A percentile compares a stretch with the other conserved stretches of the same genome.
Conservation (phyloP, 805 yeast genomes). For the Myxozyma melibiosi region DNA sequence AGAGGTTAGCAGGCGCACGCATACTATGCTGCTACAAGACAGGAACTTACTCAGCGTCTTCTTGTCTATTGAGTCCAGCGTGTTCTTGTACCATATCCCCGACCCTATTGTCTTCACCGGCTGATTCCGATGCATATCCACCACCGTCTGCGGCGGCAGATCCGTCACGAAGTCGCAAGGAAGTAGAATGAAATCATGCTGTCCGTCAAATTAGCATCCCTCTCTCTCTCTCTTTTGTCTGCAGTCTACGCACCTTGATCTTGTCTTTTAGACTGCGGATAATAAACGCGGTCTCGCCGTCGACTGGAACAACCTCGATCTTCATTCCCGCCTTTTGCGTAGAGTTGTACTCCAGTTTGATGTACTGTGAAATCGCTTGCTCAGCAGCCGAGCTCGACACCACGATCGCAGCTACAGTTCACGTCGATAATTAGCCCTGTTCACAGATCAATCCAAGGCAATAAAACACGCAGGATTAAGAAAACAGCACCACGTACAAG, state of each 20-base stretch:
- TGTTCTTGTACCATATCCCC: conserved; percentile 74
- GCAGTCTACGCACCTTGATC: conserved; percentile 31
- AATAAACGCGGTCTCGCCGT: conserved; percentile 64
- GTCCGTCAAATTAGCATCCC: neutral
- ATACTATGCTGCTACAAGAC: conserved; percentile 53
- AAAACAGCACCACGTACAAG: conserved; percentile 30
- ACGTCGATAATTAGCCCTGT: neutral
- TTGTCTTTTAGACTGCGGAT: conserved; percentile 50
- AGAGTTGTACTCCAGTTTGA: conserved; percentile 29
- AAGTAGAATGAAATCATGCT: conserved; percentile 68
- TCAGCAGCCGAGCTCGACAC: conserved; percentile 55
- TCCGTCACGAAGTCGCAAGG: conserved; percentile 96
- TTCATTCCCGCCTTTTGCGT: conserved; percentile 47
- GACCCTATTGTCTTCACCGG: conserved; percentile 69
- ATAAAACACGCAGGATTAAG: neutral
- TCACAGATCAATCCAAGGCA: neutral
- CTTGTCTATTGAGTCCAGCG: conserved; percentile 75
- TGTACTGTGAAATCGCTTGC: conserved; percentile 46
- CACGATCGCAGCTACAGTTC: conserved; percentile 45
- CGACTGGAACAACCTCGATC: conserved; percentile 56
- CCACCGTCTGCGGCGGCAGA: conserved; percentile 83
- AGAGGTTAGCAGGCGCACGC: conserved; percentile 44
- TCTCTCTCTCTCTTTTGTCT: neutral
- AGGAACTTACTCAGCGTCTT: conserved; percentile 62
- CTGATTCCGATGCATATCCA: conserved; percentile 79